phyloP scores from a whole-genome alignment of 225 moss, liverwort and hornwort species.

The Straminergon stramineum region DNA sequence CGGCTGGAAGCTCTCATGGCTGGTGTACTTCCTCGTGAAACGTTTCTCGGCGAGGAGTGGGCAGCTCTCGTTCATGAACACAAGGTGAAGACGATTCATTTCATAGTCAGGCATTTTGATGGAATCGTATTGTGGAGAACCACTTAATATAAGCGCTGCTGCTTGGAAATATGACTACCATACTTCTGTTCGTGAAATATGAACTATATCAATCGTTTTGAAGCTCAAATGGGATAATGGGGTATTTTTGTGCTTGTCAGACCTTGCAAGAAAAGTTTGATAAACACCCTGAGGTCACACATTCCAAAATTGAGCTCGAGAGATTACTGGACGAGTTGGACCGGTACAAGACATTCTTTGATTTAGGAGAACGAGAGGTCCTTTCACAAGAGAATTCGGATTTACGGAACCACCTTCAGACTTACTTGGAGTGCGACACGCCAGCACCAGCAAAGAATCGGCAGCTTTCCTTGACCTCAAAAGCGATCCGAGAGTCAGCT shows the following conservation, averaged over 20 bases:
- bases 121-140: neutral
- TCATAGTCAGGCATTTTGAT: neutral
- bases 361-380: slow-evolving; percentile 85
- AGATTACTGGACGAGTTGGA: slow-evolving; percentile 79
- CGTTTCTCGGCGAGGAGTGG: slow-evolving; percentile 86
- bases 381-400: slow-evolving; percentile 67
- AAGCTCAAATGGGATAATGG: neutral
- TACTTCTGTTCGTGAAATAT: neutral
- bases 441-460: slow-evolving; percentile 42
- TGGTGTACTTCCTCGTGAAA: slow-evolving; percentile 71
- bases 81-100: slow-evolving; percentile 32
- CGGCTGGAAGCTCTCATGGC: slow-evolving; percentile 82
- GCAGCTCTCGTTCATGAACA: slow-evolving; percentile 72
- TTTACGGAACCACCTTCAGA: slow-evolving; percentile 69
- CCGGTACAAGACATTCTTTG: slow-evolving; percentile 75
- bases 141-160: neutral
- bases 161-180: no score
- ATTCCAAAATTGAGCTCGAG: slow-evolving; percentile 80
- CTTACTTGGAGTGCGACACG: slow-evolving; percentile 48
- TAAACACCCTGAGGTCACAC: slow-evolving; percentile 96
- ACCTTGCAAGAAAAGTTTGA: slow-evolving; percentile 88
- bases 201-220: neutral
- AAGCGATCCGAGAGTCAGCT: slow-evolving; percentile 40
- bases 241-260: slow-evolving; percentile 21
- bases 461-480: slow-evolving; percentile 50